Evolutionary conservation across 192 early-diverging fungal genomes (phyloP).

Genomic region (Backusella tarrabulga): DNA sequence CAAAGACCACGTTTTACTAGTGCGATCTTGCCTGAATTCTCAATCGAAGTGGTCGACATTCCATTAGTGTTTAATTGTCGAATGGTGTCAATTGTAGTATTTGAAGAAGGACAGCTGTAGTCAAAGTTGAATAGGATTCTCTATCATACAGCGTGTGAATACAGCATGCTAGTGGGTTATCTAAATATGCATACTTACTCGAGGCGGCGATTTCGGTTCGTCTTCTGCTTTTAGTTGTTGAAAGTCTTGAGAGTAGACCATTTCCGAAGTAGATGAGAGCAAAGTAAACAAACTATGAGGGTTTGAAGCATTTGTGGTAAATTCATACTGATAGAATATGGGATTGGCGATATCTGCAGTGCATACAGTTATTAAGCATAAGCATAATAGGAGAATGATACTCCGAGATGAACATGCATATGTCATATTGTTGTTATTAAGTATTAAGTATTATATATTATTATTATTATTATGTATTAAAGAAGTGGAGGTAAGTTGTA

Average conservation of each 20-base stretch:
- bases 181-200: not conserved
- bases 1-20: constrained; percentile 23
- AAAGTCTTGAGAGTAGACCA: constrained; percentile 12
- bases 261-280: not conserved
- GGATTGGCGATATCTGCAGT: not conserved
- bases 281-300: not conserved
- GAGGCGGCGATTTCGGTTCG: not conserved
- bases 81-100: constrained; percentile 3
- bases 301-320: not conserved
- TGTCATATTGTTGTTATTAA: not conserved
- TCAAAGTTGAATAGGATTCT: constrained; percentile 18
- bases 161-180: not conserved
- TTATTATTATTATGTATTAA: too few species aligned
- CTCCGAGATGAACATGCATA: constrained; percentile 1
- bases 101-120: constrained; percentile 10
- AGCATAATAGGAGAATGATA: constrained; percentile 2
- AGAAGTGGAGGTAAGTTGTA: too few species aligned
- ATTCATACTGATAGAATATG: not conserved
- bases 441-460: not conserved
- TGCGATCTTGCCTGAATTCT: constrained; percentile 17
- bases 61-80: constrained; percentile 3
- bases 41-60: not conserved
- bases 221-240: not conserved
- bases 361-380: not conserved
- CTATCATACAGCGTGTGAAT: not conserved